phyloP scores from a whole-genome alignment of 345 rosid genomes.

The Syzygium aromaticum region DNA sequence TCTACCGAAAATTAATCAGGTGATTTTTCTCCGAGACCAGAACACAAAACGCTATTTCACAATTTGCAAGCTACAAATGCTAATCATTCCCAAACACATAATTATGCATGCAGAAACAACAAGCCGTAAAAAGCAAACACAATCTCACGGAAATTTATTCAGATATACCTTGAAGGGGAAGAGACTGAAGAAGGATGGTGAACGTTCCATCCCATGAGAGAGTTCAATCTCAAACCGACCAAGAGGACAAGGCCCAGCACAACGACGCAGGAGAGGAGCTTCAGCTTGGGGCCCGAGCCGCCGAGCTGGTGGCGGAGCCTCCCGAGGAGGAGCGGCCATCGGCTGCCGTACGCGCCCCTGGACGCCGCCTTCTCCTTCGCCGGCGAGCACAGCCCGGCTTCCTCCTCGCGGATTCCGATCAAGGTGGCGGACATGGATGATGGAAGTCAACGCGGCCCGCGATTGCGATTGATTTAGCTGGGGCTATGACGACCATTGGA shows the following conservation, averaged over 20 bases:
- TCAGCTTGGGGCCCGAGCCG: conserved; percentile 1
- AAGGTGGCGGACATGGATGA: background rate
- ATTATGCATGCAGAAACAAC: background rate
- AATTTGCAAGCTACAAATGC: background rate
- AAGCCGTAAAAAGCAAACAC: background rate
- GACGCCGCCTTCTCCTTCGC: conserved; percentile 11
- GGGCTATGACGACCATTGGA: background rate
- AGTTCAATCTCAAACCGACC: conserved; percentile 2
- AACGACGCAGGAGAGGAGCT: conserved; percentile 1
- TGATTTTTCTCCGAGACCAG: background rate
- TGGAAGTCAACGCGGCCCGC: background rate
- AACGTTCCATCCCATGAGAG: conserved; percentile 16
- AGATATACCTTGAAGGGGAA: background rate
- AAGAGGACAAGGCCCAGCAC: conserved; percentile 8
- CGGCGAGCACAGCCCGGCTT: conserved; percentile 8
- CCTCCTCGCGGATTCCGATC: conserved; percentile 1
- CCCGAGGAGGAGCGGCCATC: conserved; percentile 1
- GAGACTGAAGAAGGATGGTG: background rate
- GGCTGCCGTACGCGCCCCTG: conserved; percentile 2
- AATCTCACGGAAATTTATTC: background rate
- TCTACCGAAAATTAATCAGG: background rate
- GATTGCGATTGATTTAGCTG: background rate
- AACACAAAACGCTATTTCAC: background rate
- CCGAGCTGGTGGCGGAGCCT: conserved; percentile 3
- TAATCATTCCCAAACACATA: background rate